Evolutionary conservation across 1,284 basidiomycete genomes (phyloP), one percentile per base, ranked within the genome.

Genomic region (Ceraceosorus guamensis): DNA sequence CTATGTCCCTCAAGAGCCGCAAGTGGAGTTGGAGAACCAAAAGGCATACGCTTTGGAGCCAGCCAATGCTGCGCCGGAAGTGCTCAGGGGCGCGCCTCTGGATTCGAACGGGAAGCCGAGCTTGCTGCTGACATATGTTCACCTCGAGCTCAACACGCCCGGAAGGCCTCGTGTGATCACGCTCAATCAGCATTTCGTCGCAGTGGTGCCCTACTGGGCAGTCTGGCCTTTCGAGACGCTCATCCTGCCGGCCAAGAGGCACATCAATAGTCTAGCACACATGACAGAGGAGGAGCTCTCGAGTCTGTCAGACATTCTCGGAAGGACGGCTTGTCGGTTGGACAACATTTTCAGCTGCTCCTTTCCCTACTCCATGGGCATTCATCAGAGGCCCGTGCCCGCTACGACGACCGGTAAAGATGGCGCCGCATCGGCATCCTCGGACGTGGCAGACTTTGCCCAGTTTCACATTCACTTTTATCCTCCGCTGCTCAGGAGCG

Each of bases 361-460:
- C 0, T 96, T 96, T 78, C 87, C 91, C 0, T 96, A 96, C 76
- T 91, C 88, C n/a, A 93, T 96, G 90, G 91, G 91, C 44, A 82
- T 96, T 2, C 73, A 76, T 51, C 73, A 76, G 46, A 47, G 90
- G 88, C 77, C 92, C 89, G 77, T 82, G 83, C 3, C 48, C 13
- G 24, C 24, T 24, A 24, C 24, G 24, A 24, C 24, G 24, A 6
- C 57, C 63, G 2, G 11, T 11, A 1, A 41, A 11, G 46, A 52
- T 62, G 35, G 31, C 55, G 43, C 31, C 33, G 50, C 41, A 24
- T 5, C 31, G 35, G 5, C 30, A 24, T 54, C 43, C 80, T 79
- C 46, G 80, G 54, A 66, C 14, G 48, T 63, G 24, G 57, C 66
- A 37, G 67, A 69, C 0, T 76, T 59, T 33, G 86, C 89, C 0